These are phyloP conservation scores for Lepiota venenata DNA, from an alignment of 768 basidiomycete genomes.

Conservation along the genomic window DNA sequence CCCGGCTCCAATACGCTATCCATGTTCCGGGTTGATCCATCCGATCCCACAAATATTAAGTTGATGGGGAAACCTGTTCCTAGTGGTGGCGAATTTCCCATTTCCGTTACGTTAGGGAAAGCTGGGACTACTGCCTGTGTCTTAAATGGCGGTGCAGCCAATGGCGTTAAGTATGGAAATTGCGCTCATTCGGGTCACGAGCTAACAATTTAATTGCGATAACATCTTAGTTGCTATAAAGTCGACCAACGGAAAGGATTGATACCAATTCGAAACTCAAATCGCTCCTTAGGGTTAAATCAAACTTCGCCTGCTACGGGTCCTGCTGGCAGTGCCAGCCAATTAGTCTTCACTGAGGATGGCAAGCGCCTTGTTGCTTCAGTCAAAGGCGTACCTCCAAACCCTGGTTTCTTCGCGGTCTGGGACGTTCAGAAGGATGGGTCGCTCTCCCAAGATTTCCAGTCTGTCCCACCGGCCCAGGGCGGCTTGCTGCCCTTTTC, in stretches of 20 bases:
- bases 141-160: conserved; percentile 40
- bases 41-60: conserved; percentile 35
- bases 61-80: conserved; percentile 42
- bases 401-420: conserved; percentile 46
- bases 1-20: conserved; percentile 45
- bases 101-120: conserved; percentile 38
- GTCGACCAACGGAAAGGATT: conserved; percentile 40
- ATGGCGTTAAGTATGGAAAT: conserved; percentile 31
- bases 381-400: conserved; percentile 45
- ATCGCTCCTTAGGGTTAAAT: conserved; percentile 40
- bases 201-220: not conserved
- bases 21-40: conserved; percentile 38
- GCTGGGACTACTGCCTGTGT: conserved; percentile 30
- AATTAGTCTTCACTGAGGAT: conserved; percentile 46
- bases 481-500: conserved; percentile 49
- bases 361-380: conserved; percentile 41
- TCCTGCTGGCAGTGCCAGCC: conserved; percentile 40
- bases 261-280: conserved; percentile 33
- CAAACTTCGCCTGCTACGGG: conserved; percentile 51
- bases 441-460: conserved; percentile 41
- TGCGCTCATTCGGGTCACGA: conserved; percentile 12
- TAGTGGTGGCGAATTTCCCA: conserved; percentile 47
- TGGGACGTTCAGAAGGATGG: conserved; percentile 44
- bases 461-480: conserved; percentile 22
- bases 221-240: conserved; percentile 34